A percentile compares a stretch with the other conserved stretches of the same genome.
These are phyloP conservation scores for Microdochium bolleyi DNA, from an alignment of 2,329 filamentous ascomycete genomes.

Conservation along the genomic window DNA sequence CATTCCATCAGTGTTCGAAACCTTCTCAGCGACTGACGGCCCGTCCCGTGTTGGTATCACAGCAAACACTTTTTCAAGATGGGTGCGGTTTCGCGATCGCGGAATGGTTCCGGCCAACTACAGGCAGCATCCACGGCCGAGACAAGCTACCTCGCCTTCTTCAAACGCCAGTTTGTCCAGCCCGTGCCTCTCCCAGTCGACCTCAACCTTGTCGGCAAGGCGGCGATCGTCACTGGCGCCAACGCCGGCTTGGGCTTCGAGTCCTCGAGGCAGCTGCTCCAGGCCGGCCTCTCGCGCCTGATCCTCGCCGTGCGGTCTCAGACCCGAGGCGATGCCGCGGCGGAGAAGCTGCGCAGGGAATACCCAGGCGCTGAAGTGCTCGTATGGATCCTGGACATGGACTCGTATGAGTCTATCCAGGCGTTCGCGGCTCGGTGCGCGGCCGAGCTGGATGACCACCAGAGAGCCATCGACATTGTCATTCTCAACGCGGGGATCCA, in stretches of 20 bases:
- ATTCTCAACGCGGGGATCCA: conserved; percentile 18
- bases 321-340: conserved; percentile 22
- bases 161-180: conserved; percentile 1
- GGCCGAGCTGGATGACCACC: conserved; percentile 6
- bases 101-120: conserved; percentile 40
- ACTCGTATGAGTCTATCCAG: conserved; percentile 24
- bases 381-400: conserved; percentile 30
- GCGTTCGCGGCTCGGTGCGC: conserved; percentile 18
- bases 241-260: conserved; percentile 21
- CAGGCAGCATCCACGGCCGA: neutral
- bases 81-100: conserved; percentile 29
- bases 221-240: conserved; percentile 27
- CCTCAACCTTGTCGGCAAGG: conserved; percentile 14
- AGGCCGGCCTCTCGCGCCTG: conserved; percentile 19
- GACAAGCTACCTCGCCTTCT: neutral
- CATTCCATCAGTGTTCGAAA: no score
- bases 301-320: conserved; percentile 26
- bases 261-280: conserved; percentile 23
- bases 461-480: conserved; percentile 12
- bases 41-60: no score
- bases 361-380: conserved; percentile 19
- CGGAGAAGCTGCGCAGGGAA: conserved; percentile 12
- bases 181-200: conserved; percentile 1
- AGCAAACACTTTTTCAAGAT: neutral
- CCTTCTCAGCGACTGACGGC: no score